Percentiles rank a stretch among this genome's conserved stretches.
These are phyloP conservation scores for Agroathelia rolfsii DNA, from an alignment of 1,284 basidiomycete genomes.

Conservation along the genomic window DNA sequence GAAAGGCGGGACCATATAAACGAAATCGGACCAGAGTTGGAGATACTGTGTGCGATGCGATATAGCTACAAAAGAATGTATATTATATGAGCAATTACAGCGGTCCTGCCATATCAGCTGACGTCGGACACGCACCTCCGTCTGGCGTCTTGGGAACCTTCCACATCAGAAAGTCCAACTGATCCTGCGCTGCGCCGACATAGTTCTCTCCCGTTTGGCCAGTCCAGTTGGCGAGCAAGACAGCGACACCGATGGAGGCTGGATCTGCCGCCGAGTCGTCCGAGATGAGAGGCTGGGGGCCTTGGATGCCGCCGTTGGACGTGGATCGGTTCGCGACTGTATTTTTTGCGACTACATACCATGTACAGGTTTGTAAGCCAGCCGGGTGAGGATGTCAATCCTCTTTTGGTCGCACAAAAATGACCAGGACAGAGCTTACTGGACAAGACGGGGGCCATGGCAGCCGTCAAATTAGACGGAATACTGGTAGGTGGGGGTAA, in stretches of 20 bases:
- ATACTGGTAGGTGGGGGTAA: conserved; percentile 31
- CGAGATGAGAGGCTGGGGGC: conserved; percentile 40
- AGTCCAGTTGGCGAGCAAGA: conserved; percentile 74
- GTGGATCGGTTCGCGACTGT: conserved; percentile 38
- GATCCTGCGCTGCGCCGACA: conserved; percentile 53
- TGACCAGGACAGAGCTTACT: too few species aligned
- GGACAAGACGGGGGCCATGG: conserved; percentile 42
- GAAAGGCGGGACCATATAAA: conserved; percentile 91
- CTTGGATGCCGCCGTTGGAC: conserved; percentile 29
- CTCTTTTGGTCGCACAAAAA: too few species aligned
- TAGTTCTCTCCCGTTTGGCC: conserved; percentile 43
- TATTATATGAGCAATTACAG: too few species aligned
- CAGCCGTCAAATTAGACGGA: conserved; percentile 24
- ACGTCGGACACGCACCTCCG: too few species aligned
- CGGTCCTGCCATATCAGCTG: too few species aligned
- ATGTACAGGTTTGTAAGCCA: too few species aligned
- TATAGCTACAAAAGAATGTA: too few species aligned
- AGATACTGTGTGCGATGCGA: conserved; percentile 63
- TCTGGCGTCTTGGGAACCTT: conserved; percentile 58
- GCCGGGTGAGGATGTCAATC: too few species aligned
- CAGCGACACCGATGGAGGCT: conserved; percentile 70
- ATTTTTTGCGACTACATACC: conserved; percentile 44
- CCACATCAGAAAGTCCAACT: conserved; percentile 64
- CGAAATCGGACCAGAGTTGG: conserved; percentile 69
- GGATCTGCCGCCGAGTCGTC: conserved; percentile 72